phyloP scores from a whole-genome alignment of 2,329 filamentous ascomycete species.

The Alternaria angustiovoidea region DNA sequence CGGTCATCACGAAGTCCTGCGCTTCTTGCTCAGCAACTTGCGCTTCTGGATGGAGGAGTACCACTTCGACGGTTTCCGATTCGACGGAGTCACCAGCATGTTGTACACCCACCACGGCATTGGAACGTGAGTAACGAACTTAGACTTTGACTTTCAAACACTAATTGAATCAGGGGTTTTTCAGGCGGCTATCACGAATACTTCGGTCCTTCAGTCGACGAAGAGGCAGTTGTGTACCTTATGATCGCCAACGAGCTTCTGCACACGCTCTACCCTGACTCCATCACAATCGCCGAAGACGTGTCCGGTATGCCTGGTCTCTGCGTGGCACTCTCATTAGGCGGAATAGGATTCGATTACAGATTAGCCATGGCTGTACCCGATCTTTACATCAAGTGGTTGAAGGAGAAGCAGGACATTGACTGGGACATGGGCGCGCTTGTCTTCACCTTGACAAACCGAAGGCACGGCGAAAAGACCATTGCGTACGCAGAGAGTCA shows the following conservation, averaged over 20 bases:
- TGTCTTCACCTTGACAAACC: slow-evolving; percentile 87
- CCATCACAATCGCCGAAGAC: slow-evolving; percentile 93
- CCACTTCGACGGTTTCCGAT: slow-evolving; percentile 93
- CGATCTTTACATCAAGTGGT: slow-evolving; percentile 98
- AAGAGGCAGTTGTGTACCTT: slow-evolving; percentile 92
- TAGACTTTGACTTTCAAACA: background rate
- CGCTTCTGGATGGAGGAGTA: slow-evolving; percentile 99
- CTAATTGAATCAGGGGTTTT: slow-evolving; percentile 73
- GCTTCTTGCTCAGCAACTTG: slow-evolving; percentile 95
- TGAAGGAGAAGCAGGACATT: slow-evolving; percentile 90
- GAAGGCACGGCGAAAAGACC: slow-evolving; percentile 95
- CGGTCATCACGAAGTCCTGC: slow-evolving; percentile 88
- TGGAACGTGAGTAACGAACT: slow-evolving; percentile 74
- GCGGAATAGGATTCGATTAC: slow-evolving; percentile 96
- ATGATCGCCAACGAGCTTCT: slow-evolving; percentile 98
- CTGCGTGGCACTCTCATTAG: slow-evolving; percentile 83
- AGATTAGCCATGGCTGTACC: slow-evolving; percentile 96
- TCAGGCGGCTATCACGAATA: slow-evolving; percentile 99
- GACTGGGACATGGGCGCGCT: slow-evolving; percentile 91
- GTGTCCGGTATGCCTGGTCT: slow-evolving; percentile 99
- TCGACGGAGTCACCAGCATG: slow-evolving; percentile 99
- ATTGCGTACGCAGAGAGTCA: slow-evolving; percentile 98
- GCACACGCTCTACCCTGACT: slow-evolving; percentile 84
- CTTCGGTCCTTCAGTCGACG: slow-evolving; percentile 87
- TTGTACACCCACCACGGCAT: slow-evolving; percentile 96